Percentiles rank a stretch among this genome's conserved stretches.
phyloP scores from a whole-genome alignment of 2,329 filamentous ascomycete genomes.

The Penicillium sp. region DNA sequence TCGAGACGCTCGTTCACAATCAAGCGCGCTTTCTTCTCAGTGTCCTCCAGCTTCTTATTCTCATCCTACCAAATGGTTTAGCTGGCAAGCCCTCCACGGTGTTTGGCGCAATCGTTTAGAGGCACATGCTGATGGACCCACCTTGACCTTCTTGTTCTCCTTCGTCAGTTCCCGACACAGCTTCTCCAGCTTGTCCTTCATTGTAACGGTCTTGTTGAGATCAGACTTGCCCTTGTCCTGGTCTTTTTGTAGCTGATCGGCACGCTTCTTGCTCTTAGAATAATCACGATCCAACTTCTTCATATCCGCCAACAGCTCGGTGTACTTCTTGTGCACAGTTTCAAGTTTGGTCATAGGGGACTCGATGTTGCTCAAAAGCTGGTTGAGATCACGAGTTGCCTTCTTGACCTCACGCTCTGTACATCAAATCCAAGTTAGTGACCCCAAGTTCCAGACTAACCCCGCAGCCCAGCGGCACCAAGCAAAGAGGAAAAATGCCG shows the following conservation, averaged over 20 bases:
- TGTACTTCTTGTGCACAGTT: constrained; percentile 83
- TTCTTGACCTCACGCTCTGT: constrained; percentile 90
- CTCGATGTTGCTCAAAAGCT: constrained; percentile 82
- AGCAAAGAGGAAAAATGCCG: background rate
- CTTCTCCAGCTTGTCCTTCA: constrained; percentile 97
- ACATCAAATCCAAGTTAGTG: constrained; percentile 28
- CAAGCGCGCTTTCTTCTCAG: constrained; percentile 75
- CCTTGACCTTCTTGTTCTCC: constrained; percentile 98
- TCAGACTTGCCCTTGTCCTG: constrained; percentile 87
- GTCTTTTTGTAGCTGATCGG: constrained; percentile 92
- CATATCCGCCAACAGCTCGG: constrained; percentile 89
- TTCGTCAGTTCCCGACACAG: constrained; percentile 89
- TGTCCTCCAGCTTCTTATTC: constrained; percentile 86
- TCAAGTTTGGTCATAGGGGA: constrained; percentile 90
- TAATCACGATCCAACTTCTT: constrained; percentile 93
- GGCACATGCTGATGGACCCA: constrained; percentile 40
- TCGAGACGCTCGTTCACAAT: constrained; percentile 84
- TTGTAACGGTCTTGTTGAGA: constrained; percentile 79
- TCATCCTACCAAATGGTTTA: constrained; percentile 62
- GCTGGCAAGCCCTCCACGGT: constrained; percentile 1
- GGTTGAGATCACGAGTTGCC: constrained; percentile 84
- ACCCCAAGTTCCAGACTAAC: constrained; percentile 15
- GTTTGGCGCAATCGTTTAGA: background rate
- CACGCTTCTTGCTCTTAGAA: constrained; percentile 91
- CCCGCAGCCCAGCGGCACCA: constrained; percentile 1